phyloP scores from a whole-genome alignment of 2,329 filamentous ascomycete genomes.

The Colletotrichum sp. region DNA sequence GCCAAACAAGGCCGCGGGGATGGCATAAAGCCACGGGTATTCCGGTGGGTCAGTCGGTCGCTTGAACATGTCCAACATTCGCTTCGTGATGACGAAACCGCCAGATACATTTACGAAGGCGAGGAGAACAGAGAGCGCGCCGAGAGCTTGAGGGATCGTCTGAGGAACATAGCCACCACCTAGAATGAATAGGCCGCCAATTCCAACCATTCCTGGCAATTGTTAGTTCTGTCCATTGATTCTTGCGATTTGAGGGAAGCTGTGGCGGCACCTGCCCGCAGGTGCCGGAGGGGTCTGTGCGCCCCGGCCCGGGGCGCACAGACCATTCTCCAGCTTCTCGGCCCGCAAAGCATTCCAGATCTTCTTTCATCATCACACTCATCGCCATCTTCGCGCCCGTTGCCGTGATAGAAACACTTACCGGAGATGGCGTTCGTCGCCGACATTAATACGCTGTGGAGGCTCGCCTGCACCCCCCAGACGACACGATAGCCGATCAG shows the following conservation, averaged over 20 bases:
- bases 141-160: slow-evolving; percentile 80
- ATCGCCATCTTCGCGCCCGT: not conserved
- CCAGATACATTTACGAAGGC: slow-evolving; percentile 90
- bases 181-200: slow-evolving; percentile 88
- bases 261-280: not conserved
- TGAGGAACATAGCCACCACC: slow-evolving; percentile 80
- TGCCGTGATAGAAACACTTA: slow-evolving; percentile 17
- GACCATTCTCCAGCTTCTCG: too few relatives aligned
- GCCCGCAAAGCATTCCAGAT: not conserved
- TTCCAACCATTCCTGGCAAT: slow-evolving; percentile 75
- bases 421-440: slow-evolving; percentile 93
- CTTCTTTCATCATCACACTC: fast-evolving
- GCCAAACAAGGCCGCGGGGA: slow-evolving; percentile 79
- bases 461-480: slow-evolving; percentile 83
- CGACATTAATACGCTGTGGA: slow-evolving; percentile 91
- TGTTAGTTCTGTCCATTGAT: slow-evolving; percentile 18
- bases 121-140: slow-evolving; percentile 79
- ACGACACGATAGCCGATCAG: slow-evolving; percentile 88
- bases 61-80: slow-evolving; percentile 93
- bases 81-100: slow-evolving; percentile 89
- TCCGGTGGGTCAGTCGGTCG: slow-evolving; percentile 85
- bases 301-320: too few relatives aligned
- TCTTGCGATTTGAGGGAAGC: not conserved
- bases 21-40: slow-evolving; percentile 85
- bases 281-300: not conserved